Conservation (phyloP, 805 yeast species). For the Yamadazyma nakazawae region DNA sequence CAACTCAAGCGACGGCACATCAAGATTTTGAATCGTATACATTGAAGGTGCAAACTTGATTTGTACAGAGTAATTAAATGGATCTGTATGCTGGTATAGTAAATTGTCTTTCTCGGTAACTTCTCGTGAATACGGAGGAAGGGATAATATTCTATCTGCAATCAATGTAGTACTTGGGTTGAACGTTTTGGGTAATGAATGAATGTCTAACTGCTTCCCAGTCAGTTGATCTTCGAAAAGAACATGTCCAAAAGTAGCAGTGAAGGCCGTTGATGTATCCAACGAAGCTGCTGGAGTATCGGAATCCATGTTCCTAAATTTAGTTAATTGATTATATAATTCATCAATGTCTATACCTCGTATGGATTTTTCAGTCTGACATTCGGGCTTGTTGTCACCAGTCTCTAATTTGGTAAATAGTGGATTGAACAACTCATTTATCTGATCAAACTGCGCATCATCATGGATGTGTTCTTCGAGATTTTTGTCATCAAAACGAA, state of each 20-base stretch:
- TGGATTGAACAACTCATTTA: constrained; percentile 7
- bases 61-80: constrained; percentile 39
- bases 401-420: neutral
- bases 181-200: constrained; percentile 21
- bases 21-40: constrained; percentile 10
- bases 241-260: constrained; percentile 40
- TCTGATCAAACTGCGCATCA: constrained; percentile 6
- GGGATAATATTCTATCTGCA: constrained; percentile 28
- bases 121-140: constrained; percentile 22
- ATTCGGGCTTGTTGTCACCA: neutral
- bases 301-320: constrained; percentile 13
- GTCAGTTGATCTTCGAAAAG: constrained; percentile 24
- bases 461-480: neutral
- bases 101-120: constrained; percentile 19
- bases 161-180: constrained; percentile 31
- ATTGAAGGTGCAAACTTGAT: constrained; percentile 41
- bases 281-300: neutral
- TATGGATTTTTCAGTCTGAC: neutral
- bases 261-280: constrained; percentile 27
- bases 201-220: neutral
- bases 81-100: constrained; percentile 22
- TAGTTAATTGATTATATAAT: constrained; percentile 23
- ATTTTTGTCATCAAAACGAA: neutral
- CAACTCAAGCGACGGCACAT: constrained; percentile 54
- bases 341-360: constrained; percentile 9